Evolutionary conservation across 2,329 filamentous ascomycete genomes (phyloP), one percentile per base, ranked within the genome.

Genomic region (Botrytis porri): DNA sequence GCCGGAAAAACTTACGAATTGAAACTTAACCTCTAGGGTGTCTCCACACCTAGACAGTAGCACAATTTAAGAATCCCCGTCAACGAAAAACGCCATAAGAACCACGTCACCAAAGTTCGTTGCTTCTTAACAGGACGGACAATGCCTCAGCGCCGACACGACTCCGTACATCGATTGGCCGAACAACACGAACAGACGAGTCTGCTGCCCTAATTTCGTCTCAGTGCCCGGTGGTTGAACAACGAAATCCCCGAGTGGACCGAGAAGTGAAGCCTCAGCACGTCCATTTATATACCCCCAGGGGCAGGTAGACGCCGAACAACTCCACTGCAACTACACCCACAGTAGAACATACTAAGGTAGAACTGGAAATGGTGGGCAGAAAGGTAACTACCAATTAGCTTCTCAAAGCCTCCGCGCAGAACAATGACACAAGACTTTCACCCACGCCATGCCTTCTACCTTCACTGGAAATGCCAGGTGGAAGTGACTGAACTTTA

Each of bases 121-220:
- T 69, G 65, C n/a, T 41, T 69, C 32, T 69, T 69, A 57, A 69
- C 48, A 57, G 65, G 65, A 69, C 65, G 48, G 65, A 41, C 65
- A 59, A 29, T 69, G 65, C 65, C 65, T 69, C 65, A 69, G 65
- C 65, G 48, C 48, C 65, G 65, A 57, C 65, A 69, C 65, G 37
- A 69, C 48, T 57, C 65, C 65, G 48, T 48, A 57, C 51, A 51
- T 69, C 51, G 65, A 41, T 69, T 69, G 65, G 37, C 65, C 48
- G 48, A 69, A 14, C 65, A 69, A 59, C 65, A 69, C 41, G 48
- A 67, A 41, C 63, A 51, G 63, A 66, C 32, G 10, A 66, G 32
- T 66, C 63, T 66, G 43, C 63, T 66, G 45, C 48, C 65, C 65
- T 69, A 69, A 69, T 69, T 69, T 69, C 65, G 65, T 20, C 65